Evolutionary conservation across 2,329 filamentous ascomycete species (phyloP), one percentile per base, ranked within the genome.

Genomic region (Elsinoe arachidis): DNA sequence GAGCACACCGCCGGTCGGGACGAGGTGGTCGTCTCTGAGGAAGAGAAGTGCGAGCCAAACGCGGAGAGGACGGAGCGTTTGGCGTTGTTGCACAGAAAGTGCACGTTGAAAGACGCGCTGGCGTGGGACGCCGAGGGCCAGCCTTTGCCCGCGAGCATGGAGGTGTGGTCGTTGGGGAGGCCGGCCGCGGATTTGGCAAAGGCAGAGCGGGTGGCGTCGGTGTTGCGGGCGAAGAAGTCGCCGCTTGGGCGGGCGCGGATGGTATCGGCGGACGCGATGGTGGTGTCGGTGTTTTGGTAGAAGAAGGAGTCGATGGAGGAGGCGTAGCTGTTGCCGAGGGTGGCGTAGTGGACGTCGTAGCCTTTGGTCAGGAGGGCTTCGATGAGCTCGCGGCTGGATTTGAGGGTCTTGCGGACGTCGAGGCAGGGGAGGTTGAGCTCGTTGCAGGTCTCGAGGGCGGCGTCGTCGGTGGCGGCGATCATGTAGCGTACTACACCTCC

Each of bases 401-500:
- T 46, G 41, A 23, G 26, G 3, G 10, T 26, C 10, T 46, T 46
- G 19, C 41, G 41, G 21, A 46, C 41, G 17, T 46, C 41, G 6
- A 46, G n/a, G 19, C 41, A 46, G 7, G 41, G 41, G 12, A 46
- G 41, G 11, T 46, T 46, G 21, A 46, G 41, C 2, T 30, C 21
- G 19, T 12, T 46, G 19, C 41, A 46, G 10, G 21, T 26, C 10
- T 46, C 12, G 21, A 46, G 41, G 26, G 39, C 37, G 10, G 34
- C 38, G 49, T 69, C 15, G 62, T 68, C 12, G 63, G 61, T 56
- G 68, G 67, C 4, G 52, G 61, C 56, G 30, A 65, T 63, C 19
- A 68, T 68, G 56, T 66, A 69, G 56, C 56, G 39, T 3, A 65
- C 63, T 55, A 64, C 61, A 53, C 41, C 41, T 12, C 41, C 41